Base-by-base conservation (phyloP, 1,284 basidiomycete species). In the Ceratobasidium sp. region DNA sequence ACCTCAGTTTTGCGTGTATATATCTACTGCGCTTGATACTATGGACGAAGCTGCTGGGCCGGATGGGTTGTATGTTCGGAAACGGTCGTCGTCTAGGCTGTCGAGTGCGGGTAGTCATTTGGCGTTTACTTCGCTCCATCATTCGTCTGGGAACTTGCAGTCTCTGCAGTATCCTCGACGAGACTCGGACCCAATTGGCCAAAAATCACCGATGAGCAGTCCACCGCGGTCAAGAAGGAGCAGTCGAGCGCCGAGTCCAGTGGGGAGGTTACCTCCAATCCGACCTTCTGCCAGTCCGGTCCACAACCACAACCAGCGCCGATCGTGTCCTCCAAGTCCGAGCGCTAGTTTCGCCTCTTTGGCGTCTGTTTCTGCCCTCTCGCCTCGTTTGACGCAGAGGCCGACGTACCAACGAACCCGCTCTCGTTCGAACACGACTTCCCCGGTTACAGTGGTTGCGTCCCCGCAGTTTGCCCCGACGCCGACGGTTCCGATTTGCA, bases 271-370 rank as follows among this genome's bases (percentile, higher is more conserved):
- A 23, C 49, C 18, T 9, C 7, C 53, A n/a, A n/a, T 26, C 53
- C 53, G 53, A 26, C 53, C 20, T 7, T n/a, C 7, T n/a, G 7
- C 53, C 53, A 55, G 20, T 51, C 49, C 12, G 2, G 20, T 15
- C 2, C 49, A 51, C 49, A 51, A 51, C 49, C 20, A 51, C 44
- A 20, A 20, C 40, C 71, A 73, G 15, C 56, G 71, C 40, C 44
- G 72, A 9, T 76, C 72, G 26, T 76, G 61, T 42, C 72, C 72
- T 18, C n/a, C 72, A 9, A 76, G 72, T 66, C 72, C 72, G 28
- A 76, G 61, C 49, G 61, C 72, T 6, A 51, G 49, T n/a, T 76
- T 76, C 23, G 46, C 23, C 1, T 63, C 61, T n/a, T 51, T 64
- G 20, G n/a, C 33, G n/a, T n/a, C 28, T 39, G 18, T 28, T 40